Evolutionary conservation across 768 basidiomycete genomes (phyloP), one percentile per base, ranked within the genome.

Genomic region (Strobilomyces dryophilus): DNA sequence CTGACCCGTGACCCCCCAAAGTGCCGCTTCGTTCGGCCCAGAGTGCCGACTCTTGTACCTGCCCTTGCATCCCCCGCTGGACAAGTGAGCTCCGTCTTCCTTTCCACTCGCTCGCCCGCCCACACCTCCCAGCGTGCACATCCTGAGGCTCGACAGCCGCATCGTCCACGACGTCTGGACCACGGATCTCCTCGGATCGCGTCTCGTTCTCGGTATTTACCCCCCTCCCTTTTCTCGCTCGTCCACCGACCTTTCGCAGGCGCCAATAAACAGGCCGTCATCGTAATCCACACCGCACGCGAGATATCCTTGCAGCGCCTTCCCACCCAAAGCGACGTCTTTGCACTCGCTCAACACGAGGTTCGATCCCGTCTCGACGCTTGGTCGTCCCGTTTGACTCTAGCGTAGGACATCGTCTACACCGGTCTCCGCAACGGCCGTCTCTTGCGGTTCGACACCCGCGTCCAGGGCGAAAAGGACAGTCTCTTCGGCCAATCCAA

Each of bases 341-440:
- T 89, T 56, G 67, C 85, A 3, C 68, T 87, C n/a, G 64, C 73
- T 44, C 82, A 82, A 59, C 64, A 73, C 44, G 68, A 76, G 47
- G 85, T 85, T 39, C 6, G 73, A 61, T 36, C 8, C 0, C 26
- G 9, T 24, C 21, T 24, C 20, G 11, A 8, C 26, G 20, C 21
- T 15, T 5, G 3, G 20, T 24, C 52, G 6, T 40, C 43, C 0
- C 12, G 15, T 29, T 8, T 39, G 39, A 59, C 31, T 2, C 54
- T 47, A 29, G 51, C 35, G 9, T 55, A 85, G 83, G 67, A 74
- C 46, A 59, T 76, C 6, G 66, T 85, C 17, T 82, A 81, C 54
- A 69, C 82, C 0, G 84, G 84, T 12, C 71, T 78, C 29, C 77
- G 87, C n/a, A 84, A 79, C 55, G 87, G 85, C 27, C 60, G 70